Evolutionary conservation across 140 eudicot genomes (phyloP), one percentile per base, ranked within the genome.

Genomic region (Erigeron philadelphicus): DNA sequence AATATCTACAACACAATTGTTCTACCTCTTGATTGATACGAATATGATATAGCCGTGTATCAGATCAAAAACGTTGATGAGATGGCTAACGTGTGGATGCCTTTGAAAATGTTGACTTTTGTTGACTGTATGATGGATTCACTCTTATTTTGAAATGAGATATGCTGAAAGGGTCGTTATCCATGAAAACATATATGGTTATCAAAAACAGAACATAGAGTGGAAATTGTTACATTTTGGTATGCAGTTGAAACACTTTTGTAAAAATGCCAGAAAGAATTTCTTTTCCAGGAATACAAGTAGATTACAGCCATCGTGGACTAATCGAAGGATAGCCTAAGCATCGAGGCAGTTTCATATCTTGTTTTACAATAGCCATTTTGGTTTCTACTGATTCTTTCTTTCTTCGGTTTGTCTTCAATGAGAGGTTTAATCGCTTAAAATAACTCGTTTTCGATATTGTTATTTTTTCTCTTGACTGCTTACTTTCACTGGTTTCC

Each of bases 391-490:
- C 62, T 7, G 56, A 18, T 13, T 53, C 72, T 9, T 77, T 80
- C 38, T 74, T 65, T 78, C 77, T 60, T 31, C 47, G 54, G 57
- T 69, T 74, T 23, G 59, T 63, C 76, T 78, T 81, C 13, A 81
- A 68, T 21, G 79, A 61, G 50, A 46, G 81, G 67, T 77, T 75
- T 43, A 82, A 48, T 10, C 54, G 83, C 67, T 75, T 80, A 42
- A 83, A 80, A 70, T 77, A 72, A 80, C 74, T 80, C 42, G 67
- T 18, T 31, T 72, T 77, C 7, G 78, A 46, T 42, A 74, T 71
- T 18, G 70, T 40, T 42, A 79, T 11, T 46, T 67, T 46, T 19
- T 74, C 72, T 58, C 64, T 63, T 44, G 57, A 12, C 18, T 52
- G 67, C 61, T 80, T 84, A 9, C 38, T 38, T 35, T 77, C 79